Evolutionary conservation across 345 rosid genomes (phyloP).

Genomic region (Eucalyptus coolabah): DNA sequence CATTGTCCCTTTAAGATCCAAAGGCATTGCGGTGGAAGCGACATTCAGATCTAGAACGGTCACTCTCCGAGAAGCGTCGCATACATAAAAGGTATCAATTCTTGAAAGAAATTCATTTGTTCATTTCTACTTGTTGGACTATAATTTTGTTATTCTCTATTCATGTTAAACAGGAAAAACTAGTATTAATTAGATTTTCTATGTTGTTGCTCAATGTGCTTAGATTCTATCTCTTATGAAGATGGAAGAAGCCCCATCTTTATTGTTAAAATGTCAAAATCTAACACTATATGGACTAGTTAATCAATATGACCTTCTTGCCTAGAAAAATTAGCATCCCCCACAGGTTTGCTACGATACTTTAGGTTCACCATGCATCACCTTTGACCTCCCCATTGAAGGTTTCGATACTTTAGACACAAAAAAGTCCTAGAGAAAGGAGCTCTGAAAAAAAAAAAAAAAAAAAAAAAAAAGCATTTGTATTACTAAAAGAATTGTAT

Average conservation of each 20-base stretch:
- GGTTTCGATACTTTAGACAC: too few species aligned
- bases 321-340: too few species aligned
- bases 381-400: too few species aligned
- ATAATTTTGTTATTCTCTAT: background rate
- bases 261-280: background rate
- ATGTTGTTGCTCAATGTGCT: background rate
- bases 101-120: background rate
- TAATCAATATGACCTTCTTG: background rate
- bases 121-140: background rate
- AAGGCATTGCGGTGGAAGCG: too few species aligned
- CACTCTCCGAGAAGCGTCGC: background rate
- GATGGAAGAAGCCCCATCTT: background rate
- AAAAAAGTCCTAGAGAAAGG: too few species aligned
- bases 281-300: background rate
- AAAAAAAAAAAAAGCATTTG: too few species aligned
- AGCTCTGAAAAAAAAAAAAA: too few species aligned
- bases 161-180: background rate
- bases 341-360: too few species aligned
- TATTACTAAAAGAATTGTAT: too few species aligned
- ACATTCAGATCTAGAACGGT: accelerated
- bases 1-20: too few species aligned
- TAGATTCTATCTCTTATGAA: background rate
- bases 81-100: background rate
- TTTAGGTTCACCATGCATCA: background rate
- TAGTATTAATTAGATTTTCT: background rate